Base-by-base conservation (phyloP, 2,329 filamentous ascomycete species). In the Cladosporium sp. region DNA sequence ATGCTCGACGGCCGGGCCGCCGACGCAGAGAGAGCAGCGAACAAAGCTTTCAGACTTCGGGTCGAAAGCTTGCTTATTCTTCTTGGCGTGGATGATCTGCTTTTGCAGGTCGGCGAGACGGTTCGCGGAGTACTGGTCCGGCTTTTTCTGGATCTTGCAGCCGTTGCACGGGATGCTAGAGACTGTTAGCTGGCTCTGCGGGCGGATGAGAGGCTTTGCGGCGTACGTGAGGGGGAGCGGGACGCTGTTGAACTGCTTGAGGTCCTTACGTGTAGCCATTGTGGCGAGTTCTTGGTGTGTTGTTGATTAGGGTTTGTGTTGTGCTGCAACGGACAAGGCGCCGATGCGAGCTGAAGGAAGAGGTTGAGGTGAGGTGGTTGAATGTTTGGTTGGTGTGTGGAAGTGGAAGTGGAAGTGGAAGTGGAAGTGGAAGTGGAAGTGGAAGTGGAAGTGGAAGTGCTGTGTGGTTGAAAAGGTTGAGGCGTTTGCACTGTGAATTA, bases 1-100 rank as follows among this genome's bases (percentile, higher is more conserved):
- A 34, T 73, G 62, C 18, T 54, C 51, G 1, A 21, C 6, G 2
- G 28, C 26, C 54, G 71, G 71, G 16, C 56, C 56, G 1, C 64
- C 65, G 16, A 65, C 67, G 67, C 73, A 75, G 3, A 25, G 23
- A 10, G 67, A 68, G 66, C 73, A 75, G 13, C 65, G 36, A 48
- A 73, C 67, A 48, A 63, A 54, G 21, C 58, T 21, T 16, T 11
- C 18, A 21, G 39, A 34, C n/a, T 46, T 32, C 14, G 69, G 30
- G 25, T 70, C 63, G 63, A 68, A 67, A 30, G 25, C 23, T 25
- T 23, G 39, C 7, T 64, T 39, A 7, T 61, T 56, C 18, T 26
- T 30, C 10, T 18, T 30, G 21, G 51, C 23, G 2, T 30, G 26
- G 57, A 60, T 23, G 49, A 69, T 66, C 54, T 63, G 21, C 14